Base-by-base conservation (phyloP, 306 rosid genomes). In the Cucurbita pepo region DNA sequence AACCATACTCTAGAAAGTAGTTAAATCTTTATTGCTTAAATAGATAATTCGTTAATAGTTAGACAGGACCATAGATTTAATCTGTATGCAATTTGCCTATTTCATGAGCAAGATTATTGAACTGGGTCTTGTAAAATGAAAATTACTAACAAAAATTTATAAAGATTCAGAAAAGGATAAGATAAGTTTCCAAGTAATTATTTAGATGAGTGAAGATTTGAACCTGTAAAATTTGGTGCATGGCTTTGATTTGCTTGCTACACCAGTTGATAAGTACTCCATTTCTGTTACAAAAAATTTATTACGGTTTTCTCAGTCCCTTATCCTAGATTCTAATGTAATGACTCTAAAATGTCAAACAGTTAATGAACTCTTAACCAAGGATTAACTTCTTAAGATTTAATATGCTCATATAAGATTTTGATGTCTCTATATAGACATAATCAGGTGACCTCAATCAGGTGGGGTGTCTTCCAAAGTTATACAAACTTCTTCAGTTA, bases 181-280 rank as follows among this genome's bases (percentile, higher is more conserved):
- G 76, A 77, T 75, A 58, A 58, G 83, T 77, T 85, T 57, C 30
- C 69, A 53, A 41, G 55, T 65, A 76, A 69, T 87, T 86, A 76
- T 71, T 85, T 85, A 81, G 88, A 82, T 25, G 45, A 45, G 69
- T 16, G 79, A 81, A 87, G 97, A 91, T 89, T 94, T 83, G 86
- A 87, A 94, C 99, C 99, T 94, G 99, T 89, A 94, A 94, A 94
- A 94, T 82, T 94, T 94, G 97, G 97, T 94, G 93, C 99, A 94
- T 82, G 99, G 97, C 99, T 91, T 94, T 87, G 97, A 94, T 94
- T 94, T 94, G 99, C 97, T 91, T 94, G 97, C 97, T 94, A 94
- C 92, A 94, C 95, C 99, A 84, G 81, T 82, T 86, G 97, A 73
- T 71, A 71, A 37, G 50, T 58, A 85, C 83, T 94, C 96, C 97